Conservation (phyloP, 2,329 filamentous ascomycete genomes). For the Pseudocercospora ulei region DNA sequence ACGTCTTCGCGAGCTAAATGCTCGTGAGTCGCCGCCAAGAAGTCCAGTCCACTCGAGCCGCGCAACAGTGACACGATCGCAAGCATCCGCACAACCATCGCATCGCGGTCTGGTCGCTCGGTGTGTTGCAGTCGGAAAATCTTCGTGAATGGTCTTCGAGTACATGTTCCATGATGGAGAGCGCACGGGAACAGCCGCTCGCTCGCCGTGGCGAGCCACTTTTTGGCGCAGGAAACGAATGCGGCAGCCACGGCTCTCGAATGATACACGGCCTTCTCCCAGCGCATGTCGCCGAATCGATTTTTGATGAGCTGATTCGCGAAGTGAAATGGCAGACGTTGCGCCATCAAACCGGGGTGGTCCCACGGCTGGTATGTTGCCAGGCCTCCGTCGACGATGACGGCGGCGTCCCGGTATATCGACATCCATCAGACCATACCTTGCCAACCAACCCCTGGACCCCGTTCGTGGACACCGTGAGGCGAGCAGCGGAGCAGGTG, state of each 20-base stretch:
- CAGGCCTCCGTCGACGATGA: constrained; percentile 69
- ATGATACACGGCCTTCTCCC: constrained; percentile 63
- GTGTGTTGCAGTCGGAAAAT: constrained; percentile 6
- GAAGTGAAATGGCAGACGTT: constrained; percentile 86
- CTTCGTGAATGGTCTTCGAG: constrained; percentile 11
- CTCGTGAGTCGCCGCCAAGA: constrained; percentile 16
- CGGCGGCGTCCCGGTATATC: constrained; percentile 78
- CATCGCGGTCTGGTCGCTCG: constrained; percentile 16
- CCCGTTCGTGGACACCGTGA: constrained; percentile 58
- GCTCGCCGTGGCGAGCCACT: constrained; percentile 22
- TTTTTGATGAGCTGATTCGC: constrained; percentile 59
- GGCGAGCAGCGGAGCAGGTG: constrained; percentile 56
- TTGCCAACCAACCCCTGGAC: constrained; percentile 69
- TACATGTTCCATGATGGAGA: constrained; percentile 16
- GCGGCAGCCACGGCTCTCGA: constrained; percentile 60
- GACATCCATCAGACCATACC: constrained; percentile 83
- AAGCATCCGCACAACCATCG: background rate
- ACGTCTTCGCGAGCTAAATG: constrained; percentile 17
- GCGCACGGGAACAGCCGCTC: constrained; percentile 7
- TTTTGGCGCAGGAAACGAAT: constrained; percentile 26
- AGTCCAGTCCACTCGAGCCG: constrained; percentile 4
- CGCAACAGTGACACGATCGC: background rate
- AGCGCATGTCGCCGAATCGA: constrained; percentile 39
- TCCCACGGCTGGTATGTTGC: constrained; percentile 81
- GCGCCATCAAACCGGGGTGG: constrained; percentile 83